phyloP scores from a whole-genome alignment of 257 asterid genomes.

The Salvia hispanica region DNA sequence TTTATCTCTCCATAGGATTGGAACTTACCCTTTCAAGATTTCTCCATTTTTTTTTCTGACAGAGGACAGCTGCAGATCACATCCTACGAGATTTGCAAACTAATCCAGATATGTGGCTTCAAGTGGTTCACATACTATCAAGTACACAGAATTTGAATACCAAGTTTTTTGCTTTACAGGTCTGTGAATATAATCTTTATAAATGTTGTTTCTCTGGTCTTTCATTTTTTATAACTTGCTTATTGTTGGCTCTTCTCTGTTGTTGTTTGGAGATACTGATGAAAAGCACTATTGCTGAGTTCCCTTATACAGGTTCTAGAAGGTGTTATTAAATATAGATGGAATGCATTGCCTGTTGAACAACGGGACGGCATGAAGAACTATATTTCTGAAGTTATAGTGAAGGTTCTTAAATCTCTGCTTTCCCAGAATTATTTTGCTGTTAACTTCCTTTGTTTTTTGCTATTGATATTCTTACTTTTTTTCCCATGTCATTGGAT shows the following conservation, averaged over 20 bases:
- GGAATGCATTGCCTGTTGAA: conserved; percentile 97
- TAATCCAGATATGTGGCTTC: conserved; percentile 98
- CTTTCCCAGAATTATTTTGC: conserved; percentile 3
- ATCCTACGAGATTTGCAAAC: conserved; percentile 92
- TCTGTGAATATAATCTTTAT: conserved; percentile 38
- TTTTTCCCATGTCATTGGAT: neutral
- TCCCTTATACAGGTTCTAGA: conserved; percentile 73
- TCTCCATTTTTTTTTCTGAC: conserved; percentile 27
- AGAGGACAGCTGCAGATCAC: conserved; percentile 93
- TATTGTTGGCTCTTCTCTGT: too few relatives aligned
- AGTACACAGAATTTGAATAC: conserved; percentile 78
- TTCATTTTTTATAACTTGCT: conserved; percentile 5
- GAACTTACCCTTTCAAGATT: conserved; percentile 6
- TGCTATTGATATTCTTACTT: conserved; percentile 19
- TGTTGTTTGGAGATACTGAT: conserved; percentile 22
- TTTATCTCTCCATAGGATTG: neutral
- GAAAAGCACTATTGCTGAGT: conserved; percentile 28
- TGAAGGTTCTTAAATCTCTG: conserved; percentile 54
- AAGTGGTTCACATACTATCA: conserved; percentile 94
- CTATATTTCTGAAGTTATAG: conserved; percentile 96
- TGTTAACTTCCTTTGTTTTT: conserved; percentile 3
- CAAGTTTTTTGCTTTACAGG: conserved; percentile 95
- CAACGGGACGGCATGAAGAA: conserved; percentile 99
- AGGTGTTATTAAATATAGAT: conserved; percentile 95
- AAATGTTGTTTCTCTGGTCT: conserved; percentile 5